These are phyloP conservation scores for Ceratobasidium sp. DNA, from an alignment of 1,284 basidiomycete genomes.

Conservation along the genomic window DNA sequence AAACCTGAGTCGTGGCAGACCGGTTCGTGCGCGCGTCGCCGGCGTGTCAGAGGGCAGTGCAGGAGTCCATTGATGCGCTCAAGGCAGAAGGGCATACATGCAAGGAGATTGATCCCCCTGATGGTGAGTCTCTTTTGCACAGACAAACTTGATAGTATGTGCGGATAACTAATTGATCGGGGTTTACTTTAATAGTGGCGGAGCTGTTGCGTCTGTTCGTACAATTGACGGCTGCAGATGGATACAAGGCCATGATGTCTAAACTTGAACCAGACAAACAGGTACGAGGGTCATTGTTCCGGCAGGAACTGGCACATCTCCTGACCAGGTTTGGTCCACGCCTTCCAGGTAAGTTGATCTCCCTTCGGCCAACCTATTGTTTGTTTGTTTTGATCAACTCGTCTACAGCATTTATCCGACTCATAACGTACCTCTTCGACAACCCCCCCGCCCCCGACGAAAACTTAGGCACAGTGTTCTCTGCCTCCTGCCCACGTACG, in stretches of 20 bases:
- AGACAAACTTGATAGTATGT: neutral
- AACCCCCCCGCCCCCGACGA: constrained; percentile 64
- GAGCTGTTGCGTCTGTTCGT: constrained; percentile 72
- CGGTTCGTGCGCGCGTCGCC: constrained; percentile 77
- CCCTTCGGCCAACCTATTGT: neutral
- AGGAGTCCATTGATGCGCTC: constrained; percentile 78
- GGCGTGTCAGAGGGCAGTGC: constrained; percentile 79
- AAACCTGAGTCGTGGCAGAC: constrained; percentile 58
- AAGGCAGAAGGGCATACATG: constrained; percentile 79
- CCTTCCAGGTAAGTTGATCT: constrained; percentile 60
- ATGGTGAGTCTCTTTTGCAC: constrained; percentile 47
- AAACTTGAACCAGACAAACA: constrained; percentile 76
- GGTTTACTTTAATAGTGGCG: constrained; percentile 47
- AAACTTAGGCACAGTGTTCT: constrained; percentile 62
- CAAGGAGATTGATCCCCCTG: constrained; percentile 64
- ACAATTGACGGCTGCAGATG: constrained; percentile 77
- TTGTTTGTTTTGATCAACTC: no score
- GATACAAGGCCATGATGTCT: constrained; percentile 74
- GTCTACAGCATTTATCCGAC: constrained; percentile 63
- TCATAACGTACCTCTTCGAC: constrained; percentile 61
- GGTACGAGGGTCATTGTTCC: constrained; percentile 56
- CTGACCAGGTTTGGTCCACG: constrained; percentile 69
- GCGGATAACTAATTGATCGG: no score
- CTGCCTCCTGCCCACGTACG: constrained; percentile 62
- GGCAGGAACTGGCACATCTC: constrained; percentile 66